Base-by-base conservation (phyloP, 306 rosid species). In the Casuarina glauca region DNA sequence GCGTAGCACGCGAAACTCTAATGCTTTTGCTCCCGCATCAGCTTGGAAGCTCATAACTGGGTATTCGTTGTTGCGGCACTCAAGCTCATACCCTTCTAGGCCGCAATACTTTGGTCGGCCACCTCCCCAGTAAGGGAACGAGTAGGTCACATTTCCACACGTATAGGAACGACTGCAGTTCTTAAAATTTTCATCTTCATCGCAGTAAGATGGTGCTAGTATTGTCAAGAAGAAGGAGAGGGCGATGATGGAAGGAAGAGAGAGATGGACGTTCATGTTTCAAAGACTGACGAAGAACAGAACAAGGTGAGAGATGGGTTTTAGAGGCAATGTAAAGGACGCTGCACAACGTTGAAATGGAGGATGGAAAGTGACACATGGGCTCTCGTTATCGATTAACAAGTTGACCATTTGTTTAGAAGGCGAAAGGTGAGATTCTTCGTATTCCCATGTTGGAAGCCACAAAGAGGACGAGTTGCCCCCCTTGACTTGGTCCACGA, bases 91-190 rank as follows among this genome's bases (percentile, higher is more conserved):
- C 2, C 10, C 73, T 35, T 77, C 83, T 26, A 70, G 85, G 1
- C 90, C 93, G 44, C 90, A 89, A 70, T 70, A 71, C 12, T 16
- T 39, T 7, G 61, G 78, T 54, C 61, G 85, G 68, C 11, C 8
- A 2, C 2, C 20, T 19, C 16, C 70, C 90, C 89, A 83, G 61
- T 87, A 89, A 48, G 93, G 93, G 66, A 78, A 87, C 4, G 71
- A 35, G 41, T 83, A 36, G 26, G 73, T 32, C 77, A 82, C 4
- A 0, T 61, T 49, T 1, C 93, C 93, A n/a, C 93, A 89, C 15
- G 7, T 43, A 49, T 80, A 76, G 39, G 86, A 80, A 11, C 60
- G 80, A 16, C 58, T 78, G 79, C 89, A 86, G 4, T 39, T 53
- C 51, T 74, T 2, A 80, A 72, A 88, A 1, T 0, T 12, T 9